Evolutionary conservation across 192 early-diverging fungal genomes (phyloP).

Genomic region (Irineochytrium annulatum): DNA sequence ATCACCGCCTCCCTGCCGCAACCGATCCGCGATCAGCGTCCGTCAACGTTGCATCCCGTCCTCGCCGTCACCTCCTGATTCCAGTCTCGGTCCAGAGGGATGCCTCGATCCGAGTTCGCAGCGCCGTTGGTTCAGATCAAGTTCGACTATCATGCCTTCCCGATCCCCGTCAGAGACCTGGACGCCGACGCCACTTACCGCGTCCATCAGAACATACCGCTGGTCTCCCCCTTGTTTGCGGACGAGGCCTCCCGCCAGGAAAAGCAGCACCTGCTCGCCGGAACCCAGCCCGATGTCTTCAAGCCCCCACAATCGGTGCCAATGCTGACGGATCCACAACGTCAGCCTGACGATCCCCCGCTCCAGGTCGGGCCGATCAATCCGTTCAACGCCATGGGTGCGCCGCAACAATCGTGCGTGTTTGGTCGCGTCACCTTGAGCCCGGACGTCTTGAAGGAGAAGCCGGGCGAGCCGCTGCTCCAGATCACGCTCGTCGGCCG

Average conservation of each 20-base stretch:
- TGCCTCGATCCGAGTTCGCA: neutral
- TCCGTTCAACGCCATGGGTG: neutral
- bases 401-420: neutral
- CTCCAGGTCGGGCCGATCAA: too few relatives aligned
- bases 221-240: too few relatives aligned
- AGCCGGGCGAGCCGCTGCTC: too few relatives aligned
- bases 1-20: too few relatives aligned
- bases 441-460: too few relatives aligned
- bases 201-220: too few relatives aligned
- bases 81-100: too few relatives aligned
- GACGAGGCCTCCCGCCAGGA: neutral
- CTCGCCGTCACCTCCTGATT: too few relatives aligned
- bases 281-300: neutral
- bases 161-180: neutral
- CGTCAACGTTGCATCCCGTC: too few relatives aligned
- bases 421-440: neutral
- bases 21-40: too few relatives aligned
- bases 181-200: too few relatives aligned
- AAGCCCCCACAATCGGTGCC: neutral
- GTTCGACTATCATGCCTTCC: neutral
- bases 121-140: neutral
- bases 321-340: neutral
- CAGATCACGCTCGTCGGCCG: neutral
- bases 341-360: neutral
- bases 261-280: neutral